phyloP scores from a whole-genome alignment of 75 land plant genomes.

The Chamaecyparis obtusa region DNA sequence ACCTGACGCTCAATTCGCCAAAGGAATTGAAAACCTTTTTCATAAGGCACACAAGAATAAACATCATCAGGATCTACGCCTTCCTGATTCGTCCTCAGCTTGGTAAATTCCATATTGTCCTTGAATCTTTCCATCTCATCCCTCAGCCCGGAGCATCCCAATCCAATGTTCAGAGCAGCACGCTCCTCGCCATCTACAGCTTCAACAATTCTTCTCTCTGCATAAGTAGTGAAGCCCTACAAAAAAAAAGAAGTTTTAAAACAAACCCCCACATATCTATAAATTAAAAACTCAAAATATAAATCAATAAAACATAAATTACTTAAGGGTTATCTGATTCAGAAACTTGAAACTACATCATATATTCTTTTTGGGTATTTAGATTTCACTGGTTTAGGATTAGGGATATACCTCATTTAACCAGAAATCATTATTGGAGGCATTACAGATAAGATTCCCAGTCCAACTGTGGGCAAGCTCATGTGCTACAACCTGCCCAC shows the following conservation, averaged over 20 bases:
- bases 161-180: slow-evolving; percentile 71
- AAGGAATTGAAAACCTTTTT: slow-evolving; percentile 89
- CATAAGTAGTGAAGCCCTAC: slow-evolving; percentile 92
- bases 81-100: slow-evolving; percentile 74
- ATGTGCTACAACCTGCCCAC: slow-evolving; percentile 88
- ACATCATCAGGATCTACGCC: slow-evolving; percentile 90
- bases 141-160: slow-evolving; percentile 74
- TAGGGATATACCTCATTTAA: slow-evolving; percentile 72
- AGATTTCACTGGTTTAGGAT: not conserved
- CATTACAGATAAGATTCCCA: slow-evolving; percentile 87
- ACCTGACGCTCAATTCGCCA: slow-evolving; percentile 89
- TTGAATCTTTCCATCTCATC: slow-evolving; percentile 81
- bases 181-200: slow-evolving; percentile 71
- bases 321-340: not conserved
- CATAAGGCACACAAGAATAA: slow-evolving; percentile 84
- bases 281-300: no score
- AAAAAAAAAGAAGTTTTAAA: not conserved
- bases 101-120: slow-evolving; percentile 82
- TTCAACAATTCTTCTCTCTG: slow-evolving; percentile 89
- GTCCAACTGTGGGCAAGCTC: slow-evolving; percentile 99
- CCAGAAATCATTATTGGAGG: slow-evolving; percentile 92
- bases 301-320: no score
- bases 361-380: no score
- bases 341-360: not conserved
- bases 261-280: no score